Evolutionary conservation across 2,329 filamentous ascomycete species (phyloP).

Genomic region (Chrysoporthe cubensis): DNA sequence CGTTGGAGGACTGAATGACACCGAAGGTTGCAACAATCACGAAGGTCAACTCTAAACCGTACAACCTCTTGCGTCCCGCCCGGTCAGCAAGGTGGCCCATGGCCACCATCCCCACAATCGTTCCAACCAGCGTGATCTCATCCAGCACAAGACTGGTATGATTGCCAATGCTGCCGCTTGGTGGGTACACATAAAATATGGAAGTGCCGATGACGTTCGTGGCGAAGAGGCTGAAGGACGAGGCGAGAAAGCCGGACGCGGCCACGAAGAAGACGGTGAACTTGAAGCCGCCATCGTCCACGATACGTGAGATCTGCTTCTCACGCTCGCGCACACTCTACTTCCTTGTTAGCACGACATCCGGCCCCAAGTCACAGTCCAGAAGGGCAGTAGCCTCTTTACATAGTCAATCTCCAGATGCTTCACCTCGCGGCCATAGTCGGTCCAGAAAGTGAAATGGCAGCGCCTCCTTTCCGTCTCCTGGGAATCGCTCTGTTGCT

Average conservation of each 20-base stretch:
- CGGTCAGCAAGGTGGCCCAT: constrained; percentile 28
- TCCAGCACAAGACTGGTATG: constrained; percentile 26
- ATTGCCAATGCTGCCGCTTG: neutral
- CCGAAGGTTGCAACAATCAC: constrained; percentile 29
- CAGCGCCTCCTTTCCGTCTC: neutral
- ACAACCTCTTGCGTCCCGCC: constrained; percentile 29
- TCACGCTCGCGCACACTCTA: constrained; percentile 20
- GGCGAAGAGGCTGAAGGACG: constrained; percentile 37
- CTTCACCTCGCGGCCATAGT: constrained; percentile 17
- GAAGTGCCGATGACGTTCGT: constrained; percentile 36
- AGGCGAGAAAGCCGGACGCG: constrained; percentile 36
- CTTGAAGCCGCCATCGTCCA: constrained; percentile 34
- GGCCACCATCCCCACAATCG: constrained; percentile 26
- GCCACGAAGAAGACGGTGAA: constrained; percentile 35
- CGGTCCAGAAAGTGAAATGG: constrained; percentile 12
- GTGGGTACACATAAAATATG: constrained; percentile 35
- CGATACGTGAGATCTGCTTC: constrained; percentile 21
- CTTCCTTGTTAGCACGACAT: neutral
- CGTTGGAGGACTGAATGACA: constrained; percentile 26
- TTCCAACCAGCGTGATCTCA: constrained; percentile 16
- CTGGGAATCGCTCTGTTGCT: neutral
- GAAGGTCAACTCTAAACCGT: constrained; percentile 28
- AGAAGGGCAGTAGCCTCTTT: neutral
- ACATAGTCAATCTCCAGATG: constrained; percentile 22
- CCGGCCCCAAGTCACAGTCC: too few relatives aligned